These are phyloP conservation scores for Claviceps monticola DNA, from an alignment of 2,329 filamentous ascomycete genomes.

Conservation along the genomic window DNA sequence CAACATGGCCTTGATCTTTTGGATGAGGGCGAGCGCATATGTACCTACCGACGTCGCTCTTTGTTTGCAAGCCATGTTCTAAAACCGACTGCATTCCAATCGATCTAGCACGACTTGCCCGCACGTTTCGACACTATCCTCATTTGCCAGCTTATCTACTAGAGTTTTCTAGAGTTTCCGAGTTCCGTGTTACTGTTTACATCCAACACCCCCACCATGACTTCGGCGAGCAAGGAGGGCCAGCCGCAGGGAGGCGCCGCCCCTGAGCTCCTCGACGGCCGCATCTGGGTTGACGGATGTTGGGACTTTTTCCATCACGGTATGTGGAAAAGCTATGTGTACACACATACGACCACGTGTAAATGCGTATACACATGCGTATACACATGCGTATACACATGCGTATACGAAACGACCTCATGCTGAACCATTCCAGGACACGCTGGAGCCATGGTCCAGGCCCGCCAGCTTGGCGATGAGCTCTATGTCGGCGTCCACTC, in stretches of 20 bases:
- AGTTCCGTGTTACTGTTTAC: no score
- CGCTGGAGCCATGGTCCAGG: constrained; percentile 92
- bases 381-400: neutral
- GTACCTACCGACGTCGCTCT: neutral
- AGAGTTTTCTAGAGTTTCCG: no score
- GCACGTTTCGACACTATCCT: neutral
- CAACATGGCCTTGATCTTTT: no score
- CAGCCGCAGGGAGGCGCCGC: constrained; percentile 31
- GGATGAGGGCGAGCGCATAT: neutral
- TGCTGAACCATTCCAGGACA: constrained; percentile 47
- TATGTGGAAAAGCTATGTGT: constrained; percentile 22
- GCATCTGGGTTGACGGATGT: constrained; percentile 97
- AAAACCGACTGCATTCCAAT: neutral
- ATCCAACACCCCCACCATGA: constrained; percentile 8
- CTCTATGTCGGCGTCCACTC: constrained; percentile 89
- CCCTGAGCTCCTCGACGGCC: constrained; percentile 46
- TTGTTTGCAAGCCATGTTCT: neutral
- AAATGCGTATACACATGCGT: neutral
- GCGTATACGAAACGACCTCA: neutral
- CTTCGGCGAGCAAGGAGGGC: constrained; percentile 13
- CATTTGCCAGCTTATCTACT: neutral
- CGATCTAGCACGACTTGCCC: neutral
- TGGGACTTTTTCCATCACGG: constrained; percentile 99
- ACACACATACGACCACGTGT: neutral
- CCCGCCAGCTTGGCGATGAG: constrained; percentile 77